phyloP scores from a whole-genome alignment of 1,139 yeast genomes.

The Lodderomyces parapsilosis region DNA sequence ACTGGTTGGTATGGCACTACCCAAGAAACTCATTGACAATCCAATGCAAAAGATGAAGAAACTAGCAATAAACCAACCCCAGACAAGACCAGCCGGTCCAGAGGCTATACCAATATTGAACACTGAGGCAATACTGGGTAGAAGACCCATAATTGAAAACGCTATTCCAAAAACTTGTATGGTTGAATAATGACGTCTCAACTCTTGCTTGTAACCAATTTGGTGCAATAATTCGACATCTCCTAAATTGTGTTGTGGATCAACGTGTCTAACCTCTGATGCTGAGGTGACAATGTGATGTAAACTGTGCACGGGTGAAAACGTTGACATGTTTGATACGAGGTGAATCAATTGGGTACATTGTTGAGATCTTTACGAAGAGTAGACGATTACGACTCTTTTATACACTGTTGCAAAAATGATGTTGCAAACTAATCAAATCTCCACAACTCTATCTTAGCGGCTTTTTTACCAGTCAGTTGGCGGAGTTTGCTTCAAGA shows the following conservation, averaged over 20 bases:
- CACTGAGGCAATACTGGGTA: conserved; percentile 45
- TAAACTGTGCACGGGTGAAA: conserved; percentile 6
- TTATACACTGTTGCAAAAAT: not conserved
- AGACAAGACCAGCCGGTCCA: conserved; percentile 50
- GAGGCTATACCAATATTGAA: conserved; percentile 35
- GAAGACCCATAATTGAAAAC: conserved; percentile 51
- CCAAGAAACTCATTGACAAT: conserved; percentile 58
- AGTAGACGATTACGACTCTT: not conserved
- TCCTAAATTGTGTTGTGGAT: conserved; percentile 23
- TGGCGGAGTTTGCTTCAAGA: too few species aligned
- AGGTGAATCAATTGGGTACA: not conserved
- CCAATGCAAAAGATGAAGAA: conserved; percentile 58
- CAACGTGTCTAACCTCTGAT: conserved; percentile 25
- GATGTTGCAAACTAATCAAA: not conserved
- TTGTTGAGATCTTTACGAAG: too few species aligned
- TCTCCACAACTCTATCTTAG: not conserved
- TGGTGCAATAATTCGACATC: conserved; percentile 52
- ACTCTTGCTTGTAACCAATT: conserved; percentile 53
- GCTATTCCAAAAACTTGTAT: conserved; percentile 53
- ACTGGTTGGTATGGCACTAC: conserved; percentile 66
- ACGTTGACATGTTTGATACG: not conserved
- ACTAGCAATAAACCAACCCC: conserved; percentile 71
- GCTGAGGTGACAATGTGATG: conserved; percentile 11
- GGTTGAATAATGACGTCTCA: conserved; percentile 45
- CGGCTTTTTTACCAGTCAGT: too few species aligned